phyloP scores from a whole-genome alignment of 164 flowering plant genomes.

The Nelumbo lutea region DNA sequence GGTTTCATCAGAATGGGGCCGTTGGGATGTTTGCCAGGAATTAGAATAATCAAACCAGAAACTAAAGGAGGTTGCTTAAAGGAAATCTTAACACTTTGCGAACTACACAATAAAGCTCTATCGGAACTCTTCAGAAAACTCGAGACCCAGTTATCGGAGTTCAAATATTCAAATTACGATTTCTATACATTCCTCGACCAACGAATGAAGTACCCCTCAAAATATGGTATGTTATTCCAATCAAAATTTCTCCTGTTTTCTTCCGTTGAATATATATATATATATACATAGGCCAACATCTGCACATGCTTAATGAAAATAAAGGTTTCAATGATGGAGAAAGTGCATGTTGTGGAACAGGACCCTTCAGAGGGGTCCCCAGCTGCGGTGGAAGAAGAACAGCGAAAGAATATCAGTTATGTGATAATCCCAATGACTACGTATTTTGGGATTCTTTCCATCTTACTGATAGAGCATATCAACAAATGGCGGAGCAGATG shows the following conservation, averaged over 20 bases:
- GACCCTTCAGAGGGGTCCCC: constrained; percentile 42
- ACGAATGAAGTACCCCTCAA: constrained; percentile 31
- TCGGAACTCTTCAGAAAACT: constrained; percentile 29
- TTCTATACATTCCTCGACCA: constrained; percentile 46
- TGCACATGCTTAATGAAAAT: neutral
- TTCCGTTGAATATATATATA: neutral
- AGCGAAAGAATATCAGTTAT: constrained; percentile 25
- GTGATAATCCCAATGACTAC: constrained; percentile 31
- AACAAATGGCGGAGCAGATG: constrained; percentile 36
- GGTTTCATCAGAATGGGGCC: constrained; percentile 47
- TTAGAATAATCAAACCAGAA: constrained; percentile 38
- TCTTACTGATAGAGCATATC: constrained; percentile 45
- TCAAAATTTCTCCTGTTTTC: neutral
- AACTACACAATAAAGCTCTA: constrained; percentile 44
- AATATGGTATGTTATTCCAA: constrained; percentile 29
- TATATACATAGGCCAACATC: too few relatives aligned
- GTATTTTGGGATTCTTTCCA: constrained; percentile 62
- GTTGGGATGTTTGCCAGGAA: constrained; percentile 51
- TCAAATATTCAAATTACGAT: constrained; percentile 43
- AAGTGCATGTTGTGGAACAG: constrained; percentile 59
- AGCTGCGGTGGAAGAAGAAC: constrained; percentile 45
- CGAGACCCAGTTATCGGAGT: constrained; percentile 25
- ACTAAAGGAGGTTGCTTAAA: constrained; percentile 40
- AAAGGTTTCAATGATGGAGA: constrained; percentile 51
- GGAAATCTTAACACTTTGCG: constrained; percentile 38